These are phyloP conservation scores for Royoungia palumana DNA, from an alignment of 768 basidiomycete species.

Conservation along the genomic window DNA sequence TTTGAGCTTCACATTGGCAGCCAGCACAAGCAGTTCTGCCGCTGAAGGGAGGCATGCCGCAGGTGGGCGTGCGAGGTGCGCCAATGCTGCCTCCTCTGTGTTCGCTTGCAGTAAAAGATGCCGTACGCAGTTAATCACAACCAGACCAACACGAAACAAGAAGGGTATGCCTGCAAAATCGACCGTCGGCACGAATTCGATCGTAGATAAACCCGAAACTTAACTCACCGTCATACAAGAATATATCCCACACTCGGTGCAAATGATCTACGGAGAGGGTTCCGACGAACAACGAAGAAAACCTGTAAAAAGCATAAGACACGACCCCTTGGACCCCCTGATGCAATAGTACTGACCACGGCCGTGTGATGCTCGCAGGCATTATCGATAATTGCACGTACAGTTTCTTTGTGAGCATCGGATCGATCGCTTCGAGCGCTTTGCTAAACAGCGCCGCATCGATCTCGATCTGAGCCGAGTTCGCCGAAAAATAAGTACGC, in stretches of 20 bases:
- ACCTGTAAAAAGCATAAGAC: conserved; percentile 44
- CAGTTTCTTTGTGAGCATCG: conserved; percentile 59
- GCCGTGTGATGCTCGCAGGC: conserved; percentile 54
- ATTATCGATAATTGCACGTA: conserved; percentile 61
- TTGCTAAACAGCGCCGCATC: conserved; percentile 69
- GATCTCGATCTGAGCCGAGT: conserved; percentile 64
- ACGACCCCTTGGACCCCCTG: background rate
- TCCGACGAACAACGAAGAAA: conserved; percentile 67
- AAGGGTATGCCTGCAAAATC: conserved; percentile 58
- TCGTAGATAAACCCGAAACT: background rate
- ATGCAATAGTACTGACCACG: conserved; percentile 47
- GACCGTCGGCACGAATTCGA: conserved; percentile 1
- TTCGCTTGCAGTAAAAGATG: conserved; percentile 53
- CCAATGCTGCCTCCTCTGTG: conserved; percentile 46
- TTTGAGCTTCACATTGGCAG: conserved; percentile 65
- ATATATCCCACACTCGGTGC: conserved; percentile 79
- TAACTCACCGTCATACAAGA: conserved; percentile 69
- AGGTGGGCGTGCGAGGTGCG: conserved; percentile 50
- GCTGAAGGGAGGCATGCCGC: conserved; percentile 51
- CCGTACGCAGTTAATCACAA: conserved; percentile 58
- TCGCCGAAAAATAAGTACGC: conserved; percentile 70
- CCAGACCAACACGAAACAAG: conserved; percentile 71
- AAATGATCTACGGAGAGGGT: conserved; percentile 62
- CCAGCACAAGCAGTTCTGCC: conserved; percentile 60
- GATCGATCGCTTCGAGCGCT: conserved; percentile 63